Evolutionary conservation across 2,329 filamentous ascomycete genomes (phyloP).

Genomic region (Colletotrichum sp.): DNA sequence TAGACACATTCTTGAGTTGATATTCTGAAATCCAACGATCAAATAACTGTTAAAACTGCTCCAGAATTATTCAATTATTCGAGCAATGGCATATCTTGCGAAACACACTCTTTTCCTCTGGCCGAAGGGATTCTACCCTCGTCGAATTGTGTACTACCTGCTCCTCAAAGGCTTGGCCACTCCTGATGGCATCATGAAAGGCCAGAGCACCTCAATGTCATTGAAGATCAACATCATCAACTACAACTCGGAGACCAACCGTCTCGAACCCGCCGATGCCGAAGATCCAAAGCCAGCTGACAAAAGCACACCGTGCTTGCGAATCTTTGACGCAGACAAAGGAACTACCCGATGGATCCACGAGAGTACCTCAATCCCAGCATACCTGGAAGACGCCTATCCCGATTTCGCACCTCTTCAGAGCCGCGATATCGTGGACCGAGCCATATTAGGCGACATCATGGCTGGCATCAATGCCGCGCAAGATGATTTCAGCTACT

Average conservation of each 20-base stretch:
- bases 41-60: background rate
- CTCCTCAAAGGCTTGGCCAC: conserved; percentile 24
- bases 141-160: conserved; percentile 25
- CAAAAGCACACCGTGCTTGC: conserved; percentile 23
- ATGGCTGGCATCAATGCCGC: conserved; percentile 16
- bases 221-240: conserved; percentile 18
- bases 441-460: conserved; percentile 17
- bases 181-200: conserved; percentile 16
- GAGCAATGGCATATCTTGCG: background rate
- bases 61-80: background rate
- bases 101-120: conserved; percentile 26
- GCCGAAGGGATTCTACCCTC: conserved; percentile 24
- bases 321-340: conserved; percentile 11
- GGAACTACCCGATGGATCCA: conserved; percentile 19
- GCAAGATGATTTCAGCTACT: conserved; percentile 6
- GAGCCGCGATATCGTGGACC: background rate
- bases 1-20: background rate
- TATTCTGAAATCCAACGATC: background rate
- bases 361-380: conserved; percentile 23
- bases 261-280: background rate
- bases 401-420: background rate
- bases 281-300: conserved; percentile 24
- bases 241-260: background rate
- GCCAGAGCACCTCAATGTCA: conserved; percentile 14
- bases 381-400: conserved; percentile 23